Evolutionary conservation across 495 filamentous ascomycete genomes (phyloP), one percentile per base, ranked within the genome.

Genomic region (Acidiella bohemica): DNA sequence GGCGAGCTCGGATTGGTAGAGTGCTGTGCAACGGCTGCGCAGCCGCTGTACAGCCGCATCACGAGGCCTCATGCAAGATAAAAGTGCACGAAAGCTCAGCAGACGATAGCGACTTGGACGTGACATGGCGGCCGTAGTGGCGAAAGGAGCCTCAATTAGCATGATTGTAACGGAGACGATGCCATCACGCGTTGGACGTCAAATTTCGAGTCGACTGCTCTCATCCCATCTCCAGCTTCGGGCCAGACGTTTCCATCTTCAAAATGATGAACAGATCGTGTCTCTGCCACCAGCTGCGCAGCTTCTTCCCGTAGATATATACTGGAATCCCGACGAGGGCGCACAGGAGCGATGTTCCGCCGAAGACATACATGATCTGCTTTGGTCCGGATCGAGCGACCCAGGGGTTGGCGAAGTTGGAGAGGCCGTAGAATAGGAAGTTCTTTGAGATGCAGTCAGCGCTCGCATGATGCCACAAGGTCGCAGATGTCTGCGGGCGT

Each of bases 341-440:
- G 25, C 44, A 20, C 12, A 44, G 38, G 10, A 32, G 11, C 13
- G 46, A 49, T 9, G 41, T 49, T 8, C 41, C 46, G 20, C 46
- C 46, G 16, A 43, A 43, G 10, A 44, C 34, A 21, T 44, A 43
- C 39, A 49, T 43, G 29, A 49, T 49, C 33, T 49, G 8, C 10
- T 1, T 19, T 11, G 41, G 39, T 1, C 46, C 46, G 2, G 30
- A 26, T 7, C 22, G 20, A 14, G 46, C 41, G 6, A 43, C 39
- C 46, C 46, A 49, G 8, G 33, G 14, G 24, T 43, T 44, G 25
- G 41, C 41, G 17, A 32, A 49, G 26, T 44, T 44, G 16, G 46
- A 43, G 10, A 46, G 34, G 17, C 46, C 46, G 30, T 49, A 49
- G 34, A 49, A 49, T 33, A 49, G 37, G 34, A 49, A 49, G 35